Conservation (phyloP, 75 land plant species). For the Selaginella tamariscina region DNA sequence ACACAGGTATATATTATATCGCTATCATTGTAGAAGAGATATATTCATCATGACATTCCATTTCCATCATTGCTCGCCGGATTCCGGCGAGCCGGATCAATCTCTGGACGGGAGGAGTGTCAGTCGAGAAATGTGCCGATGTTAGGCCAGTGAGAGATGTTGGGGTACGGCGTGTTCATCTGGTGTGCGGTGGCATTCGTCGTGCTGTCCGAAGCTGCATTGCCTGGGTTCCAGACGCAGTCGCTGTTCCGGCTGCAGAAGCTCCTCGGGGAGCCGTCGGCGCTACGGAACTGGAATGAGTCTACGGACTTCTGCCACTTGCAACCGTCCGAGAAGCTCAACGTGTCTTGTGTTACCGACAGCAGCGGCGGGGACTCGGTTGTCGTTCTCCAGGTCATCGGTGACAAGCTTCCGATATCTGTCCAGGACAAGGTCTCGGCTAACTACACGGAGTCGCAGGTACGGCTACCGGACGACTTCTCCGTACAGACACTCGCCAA, state of each 20-base stretch:
- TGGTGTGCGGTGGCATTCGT: too few species aligned
- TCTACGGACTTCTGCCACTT: constrained; percentile 55
- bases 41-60: too few species aligned
- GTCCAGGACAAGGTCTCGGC: constrained; percentile 15
- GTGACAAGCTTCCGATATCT: constrained; percentile 38
- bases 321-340: constrained; percentile 36
- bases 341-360: constrained; percentile 28
- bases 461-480: background rate
- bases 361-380: constrained; percentile 21
- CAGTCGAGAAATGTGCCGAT: too few species aligned
- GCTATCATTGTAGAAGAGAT: too few species aligned
- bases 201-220: too few species aligned
- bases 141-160: too few species aligned
- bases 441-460: background rate
- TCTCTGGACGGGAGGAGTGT: too few species aligned
- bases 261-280: constrained; percentile 55
- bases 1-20: too few species aligned
- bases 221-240: constrained; percentile 12
- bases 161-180: too few species aligned
- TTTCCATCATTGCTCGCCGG: too few species aligned
- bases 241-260: constrained; percentile 41
- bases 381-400: constrained; percentile 49
- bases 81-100: too few species aligned
- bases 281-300: constrained; percentile 30
- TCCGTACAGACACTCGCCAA: constrained; percentile 32